phyloP scores from a whole-genome alignment of 257 asterid genomes.

The Ajuga chamaepitys region DNA sequence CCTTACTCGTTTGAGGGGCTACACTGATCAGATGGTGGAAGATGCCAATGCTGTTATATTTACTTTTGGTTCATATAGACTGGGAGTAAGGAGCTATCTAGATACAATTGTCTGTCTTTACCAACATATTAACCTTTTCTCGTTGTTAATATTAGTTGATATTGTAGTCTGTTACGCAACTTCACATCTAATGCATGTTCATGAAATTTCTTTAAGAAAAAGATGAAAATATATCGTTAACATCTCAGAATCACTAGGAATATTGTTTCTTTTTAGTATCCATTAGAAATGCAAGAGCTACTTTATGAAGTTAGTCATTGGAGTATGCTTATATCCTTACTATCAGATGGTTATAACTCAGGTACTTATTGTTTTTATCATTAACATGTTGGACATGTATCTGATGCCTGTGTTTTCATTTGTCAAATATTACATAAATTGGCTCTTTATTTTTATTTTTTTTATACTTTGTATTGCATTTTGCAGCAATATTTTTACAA shows the following conservation, averaged over 20 bases:
- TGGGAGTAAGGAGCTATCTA: constrained; percentile 61
- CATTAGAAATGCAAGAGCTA: neutral
- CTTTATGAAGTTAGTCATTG: neutral
- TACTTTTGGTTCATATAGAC: constrained; percentile 94
- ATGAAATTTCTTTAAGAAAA: neutral
- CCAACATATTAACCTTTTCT: neutral
- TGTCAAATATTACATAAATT: too few relatives aligned
- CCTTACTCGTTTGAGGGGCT: constrained; percentile 56
- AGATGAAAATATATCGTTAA: neutral
- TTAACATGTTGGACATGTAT: neutral
- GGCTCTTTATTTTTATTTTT: neutral
- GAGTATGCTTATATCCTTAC: too few relatives aligned
- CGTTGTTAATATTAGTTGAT: neutral
- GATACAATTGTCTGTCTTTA: neutral
- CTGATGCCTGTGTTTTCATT: too few relatives aligned
- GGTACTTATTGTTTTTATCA: too few relatives aligned
- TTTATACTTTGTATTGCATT: neutral
- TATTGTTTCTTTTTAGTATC: neutral
- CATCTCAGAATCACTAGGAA: neutral
- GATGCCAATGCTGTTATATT: constrained; percentile 83
- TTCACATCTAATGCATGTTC: too few relatives aligned
- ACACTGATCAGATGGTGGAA: constrained; percentile 73
- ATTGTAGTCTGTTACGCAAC: neutral
- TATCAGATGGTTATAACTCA: too few relatives aligned
- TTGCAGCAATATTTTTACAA: neutral